These are phyloP conservation scores for Scheffersomyces titani DNA, from an alignment of 1,139 yeast genomes.

Conservation along the genomic window DNA sequence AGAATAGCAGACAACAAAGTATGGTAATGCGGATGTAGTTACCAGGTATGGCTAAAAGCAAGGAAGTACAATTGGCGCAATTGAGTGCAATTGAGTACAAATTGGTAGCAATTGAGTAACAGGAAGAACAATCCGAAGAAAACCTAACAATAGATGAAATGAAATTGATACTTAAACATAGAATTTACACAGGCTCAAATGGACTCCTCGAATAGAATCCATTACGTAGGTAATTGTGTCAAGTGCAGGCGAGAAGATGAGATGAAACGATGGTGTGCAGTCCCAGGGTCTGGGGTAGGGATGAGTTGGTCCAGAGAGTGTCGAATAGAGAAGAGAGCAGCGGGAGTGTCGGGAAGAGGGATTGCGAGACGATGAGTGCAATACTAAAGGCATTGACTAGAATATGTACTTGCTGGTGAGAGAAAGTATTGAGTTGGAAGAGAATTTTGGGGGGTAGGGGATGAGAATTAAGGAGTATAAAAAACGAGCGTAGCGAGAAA, in stretches of 20 bases:
- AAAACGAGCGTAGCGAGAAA: no score
- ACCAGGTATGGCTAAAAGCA: no score
- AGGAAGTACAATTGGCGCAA: background rate
- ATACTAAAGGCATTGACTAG: background rate
- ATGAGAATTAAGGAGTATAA: no score
- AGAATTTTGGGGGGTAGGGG: background rate
- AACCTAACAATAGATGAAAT: background rate
- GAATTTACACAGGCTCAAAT: background rate
- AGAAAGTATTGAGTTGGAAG: background rate
- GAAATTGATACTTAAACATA: background rate
- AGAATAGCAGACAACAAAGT: background rate
- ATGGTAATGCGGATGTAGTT: background rate
- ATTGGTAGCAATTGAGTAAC: background rate
- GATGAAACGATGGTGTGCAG: background rate
- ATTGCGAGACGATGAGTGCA: background rate
- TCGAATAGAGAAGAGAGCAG: background rate
- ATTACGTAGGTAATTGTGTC: background rate
- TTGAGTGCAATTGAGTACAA: no score
- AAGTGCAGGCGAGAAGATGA: background rate
- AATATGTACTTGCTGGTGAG: background rate
- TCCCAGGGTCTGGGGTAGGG: background rate
- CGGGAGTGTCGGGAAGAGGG: background rate
- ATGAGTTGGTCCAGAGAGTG: no score
- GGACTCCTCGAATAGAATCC: background rate
- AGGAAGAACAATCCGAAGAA: background rate